These are phyloP conservation scores for Rhizomucor miehei DNA, from an alignment of 371 early-diverging fungal species.

Conservation along the genomic window DNA sequence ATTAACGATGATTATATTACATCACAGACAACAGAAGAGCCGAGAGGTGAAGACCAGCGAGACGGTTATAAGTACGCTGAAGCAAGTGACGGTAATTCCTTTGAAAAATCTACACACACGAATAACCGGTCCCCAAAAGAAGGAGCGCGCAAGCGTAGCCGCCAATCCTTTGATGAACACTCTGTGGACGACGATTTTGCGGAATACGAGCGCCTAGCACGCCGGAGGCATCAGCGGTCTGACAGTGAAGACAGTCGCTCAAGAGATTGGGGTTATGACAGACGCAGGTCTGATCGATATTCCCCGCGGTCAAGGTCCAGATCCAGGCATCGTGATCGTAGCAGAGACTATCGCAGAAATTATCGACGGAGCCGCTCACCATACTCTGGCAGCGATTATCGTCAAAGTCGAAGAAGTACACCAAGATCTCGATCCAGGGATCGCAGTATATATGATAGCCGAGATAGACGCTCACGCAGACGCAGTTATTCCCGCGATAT, in stretches of 20 bases:
- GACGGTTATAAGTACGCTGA: neutral
- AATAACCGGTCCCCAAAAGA: conserved; percentile 9
- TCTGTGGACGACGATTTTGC: conserved; percentile 37
- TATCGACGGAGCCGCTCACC: conserved; percentile 5
- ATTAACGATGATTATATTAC: conserved; percentile 15
- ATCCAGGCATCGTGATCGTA: conserved; percentile 3
- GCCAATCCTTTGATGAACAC: neutral
- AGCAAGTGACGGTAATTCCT: neutral
- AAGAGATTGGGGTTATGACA: neutral
- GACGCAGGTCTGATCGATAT: too few relatives aligned
- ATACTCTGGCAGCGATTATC: conserved; percentile 9
- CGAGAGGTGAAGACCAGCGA: neutral
- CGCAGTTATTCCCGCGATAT: neutral
- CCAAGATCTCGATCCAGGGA: neutral
- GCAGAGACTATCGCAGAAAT: neutral
- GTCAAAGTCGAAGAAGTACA: conserved; percentile 2
- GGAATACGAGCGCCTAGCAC: conserved; percentile 36
- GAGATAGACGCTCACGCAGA: conserved; percentile 3
- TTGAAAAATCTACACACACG: neutral
- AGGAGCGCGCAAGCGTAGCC: conserved; percentile 5
- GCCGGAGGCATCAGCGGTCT: conserved; percentile 10
- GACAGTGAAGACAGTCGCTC: conserved; percentile 3
- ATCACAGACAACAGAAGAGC: neutral
- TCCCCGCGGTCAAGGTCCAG: conserved; percentile 8
- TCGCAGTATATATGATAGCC: neutral